Percentiles rank a stretch among this genome's conserved stretches.
Evolutionary conservation across 495 filamentous ascomycete species (phyloP).

Genomic region (Aspergillus affinis): DNA sequence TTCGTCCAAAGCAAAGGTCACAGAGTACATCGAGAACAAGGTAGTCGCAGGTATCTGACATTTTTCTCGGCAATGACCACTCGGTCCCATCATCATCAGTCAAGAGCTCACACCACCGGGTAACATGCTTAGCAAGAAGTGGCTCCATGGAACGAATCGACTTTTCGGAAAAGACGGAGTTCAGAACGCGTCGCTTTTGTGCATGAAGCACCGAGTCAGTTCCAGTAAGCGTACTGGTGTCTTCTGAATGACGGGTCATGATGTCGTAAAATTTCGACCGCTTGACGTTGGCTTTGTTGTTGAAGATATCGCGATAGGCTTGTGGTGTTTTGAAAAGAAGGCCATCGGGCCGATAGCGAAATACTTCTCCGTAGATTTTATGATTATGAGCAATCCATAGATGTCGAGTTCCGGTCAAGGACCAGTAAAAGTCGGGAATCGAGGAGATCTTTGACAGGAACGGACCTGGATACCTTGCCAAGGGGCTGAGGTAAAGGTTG

Average conservation of each 20-base stretch:
- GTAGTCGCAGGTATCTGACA: constrained; percentile 15
- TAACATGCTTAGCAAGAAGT: constrained; percentile 6
- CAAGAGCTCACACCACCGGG: constrained; percentile 7
- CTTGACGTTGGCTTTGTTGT: constrained; percentile 14
- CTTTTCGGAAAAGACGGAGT: constrained; percentile 10
- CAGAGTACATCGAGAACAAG: constrained; percentile 12
- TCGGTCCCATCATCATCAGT: background rate
- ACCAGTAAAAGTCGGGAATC: constrained; percentile 8
- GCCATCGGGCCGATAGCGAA: constrained; percentile 12
- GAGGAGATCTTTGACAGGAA: constrained; percentile 7
- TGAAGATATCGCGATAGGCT: constrained; percentile 12
- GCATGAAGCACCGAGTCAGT: constrained; percentile 11
- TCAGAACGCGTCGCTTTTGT: constrained; percentile 10
- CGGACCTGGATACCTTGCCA: constrained; percentile 12
- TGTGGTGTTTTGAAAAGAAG: constrained; percentile 9
- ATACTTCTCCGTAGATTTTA: constrained; percentile 9
- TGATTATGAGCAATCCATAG: constrained; percentile 13
- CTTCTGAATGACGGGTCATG: constrained; percentile 7
- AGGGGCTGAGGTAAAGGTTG: constrained; percentile 10
- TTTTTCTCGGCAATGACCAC: constrained; percentile 9
- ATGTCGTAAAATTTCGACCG: constrained; percentile 14
- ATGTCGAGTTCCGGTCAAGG: constrained; percentile 6
- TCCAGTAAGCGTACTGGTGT: constrained; percentile 8
- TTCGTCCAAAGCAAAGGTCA: constrained; percentile 12
- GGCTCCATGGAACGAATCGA: constrained; percentile 9